Evolutionary conservation across 2,329 filamentous ascomycete genomes (phyloP).

Genomic region (Cladosporium sp.): DNA sequence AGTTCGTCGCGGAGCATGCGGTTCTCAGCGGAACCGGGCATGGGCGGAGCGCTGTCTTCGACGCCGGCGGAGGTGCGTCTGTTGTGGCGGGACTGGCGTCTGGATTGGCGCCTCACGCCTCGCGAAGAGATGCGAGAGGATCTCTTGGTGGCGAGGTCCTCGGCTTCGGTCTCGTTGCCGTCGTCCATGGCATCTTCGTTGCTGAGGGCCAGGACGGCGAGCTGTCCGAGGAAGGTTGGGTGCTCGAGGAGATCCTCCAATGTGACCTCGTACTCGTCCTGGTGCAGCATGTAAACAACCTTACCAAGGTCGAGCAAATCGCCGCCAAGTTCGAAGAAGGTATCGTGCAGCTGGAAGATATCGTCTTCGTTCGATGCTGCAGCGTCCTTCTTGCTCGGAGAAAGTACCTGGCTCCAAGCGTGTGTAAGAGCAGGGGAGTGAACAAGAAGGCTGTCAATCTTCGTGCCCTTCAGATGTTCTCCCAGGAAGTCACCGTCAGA

Average conservation of each 20-base stretch:
- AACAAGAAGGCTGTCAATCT: constrained; percentile 2
- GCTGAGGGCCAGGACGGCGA: constrained; percentile 3
- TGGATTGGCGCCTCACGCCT: constrained; percentile 6
- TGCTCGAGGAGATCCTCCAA: constrained; percentile 10
- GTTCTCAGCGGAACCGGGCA: not conserved
- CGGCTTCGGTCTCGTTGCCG: not conserved
- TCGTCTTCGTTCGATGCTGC: not conserved
- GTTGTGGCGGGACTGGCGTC: constrained; percentile 10
- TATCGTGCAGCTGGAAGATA: constrained; percentile 7
- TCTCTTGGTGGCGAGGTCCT: not conserved
- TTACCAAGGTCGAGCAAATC: constrained; percentile 6
- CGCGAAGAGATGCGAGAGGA: constrained; percentile 5
- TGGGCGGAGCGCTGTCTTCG: constrained; percentile 1
- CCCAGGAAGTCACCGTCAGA: constrained; percentile 9
- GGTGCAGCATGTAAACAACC: constrained; percentile 11
- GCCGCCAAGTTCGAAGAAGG: constrained; percentile 10
- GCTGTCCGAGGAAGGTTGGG: constrained; percentile 7
- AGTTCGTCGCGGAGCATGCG: constrained; percentile 1
- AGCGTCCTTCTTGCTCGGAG: not conserved
- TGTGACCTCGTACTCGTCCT: constrained; percentile 8
- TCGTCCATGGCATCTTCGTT: constrained; percentile 6
- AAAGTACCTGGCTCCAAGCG: constrained; percentile 5
- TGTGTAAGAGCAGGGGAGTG: constrained; percentile 10
- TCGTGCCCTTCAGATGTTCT: constrained; percentile 8
- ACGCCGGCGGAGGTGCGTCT: constrained; percentile 1